A percentile compares a stretch with the other conserved stretches of the same genome.
phyloP scores from a whole-genome alignment of 2,329 filamentous ascomycete genomes.

The Nakataea oryzae region DNA sequence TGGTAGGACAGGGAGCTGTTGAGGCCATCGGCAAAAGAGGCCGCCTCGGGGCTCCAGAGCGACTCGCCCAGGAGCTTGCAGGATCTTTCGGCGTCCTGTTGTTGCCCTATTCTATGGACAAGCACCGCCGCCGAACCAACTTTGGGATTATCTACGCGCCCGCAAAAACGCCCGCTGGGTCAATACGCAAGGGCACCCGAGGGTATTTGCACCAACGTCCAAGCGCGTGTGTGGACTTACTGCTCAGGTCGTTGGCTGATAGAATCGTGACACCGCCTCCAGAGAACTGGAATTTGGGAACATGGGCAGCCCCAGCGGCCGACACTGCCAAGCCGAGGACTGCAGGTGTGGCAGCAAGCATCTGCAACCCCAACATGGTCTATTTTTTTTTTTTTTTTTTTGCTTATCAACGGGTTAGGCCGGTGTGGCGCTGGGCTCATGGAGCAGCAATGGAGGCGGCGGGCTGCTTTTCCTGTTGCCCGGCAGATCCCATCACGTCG shows the following conservation, averaged over 20 bases:
- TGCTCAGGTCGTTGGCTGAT: constrained; percentile 3
- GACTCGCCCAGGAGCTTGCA: constrained; percentile 13
- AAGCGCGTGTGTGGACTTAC: not conserved
- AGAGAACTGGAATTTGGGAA: not conserved
- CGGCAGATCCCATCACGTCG: too few relatives aligned
- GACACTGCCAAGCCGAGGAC: too few relatives aligned
- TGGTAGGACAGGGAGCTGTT: constrained; percentile 14
- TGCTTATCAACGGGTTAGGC: too few relatives aligned
- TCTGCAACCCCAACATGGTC: too few relatives aligned
- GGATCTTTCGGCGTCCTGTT: not conserved
- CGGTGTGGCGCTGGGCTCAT: too few relatives aligned
- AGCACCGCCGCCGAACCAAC: constrained; percentile 8
- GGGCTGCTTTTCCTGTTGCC: too few relatives aligned
- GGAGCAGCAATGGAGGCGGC: too few relatives aligned
- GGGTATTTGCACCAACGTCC: not conserved
- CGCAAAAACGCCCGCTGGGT: not conserved
- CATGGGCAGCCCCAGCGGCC: too few relatives aligned
- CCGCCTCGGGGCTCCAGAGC: constrained; percentile 13
- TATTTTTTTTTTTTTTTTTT: too few relatives aligned
- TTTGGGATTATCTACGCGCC: constrained; percentile 4
- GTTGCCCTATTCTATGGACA: constrained; percentile 7
- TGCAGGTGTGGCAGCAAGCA: too few relatives aligned
- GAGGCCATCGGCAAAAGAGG: constrained; percentile 11
- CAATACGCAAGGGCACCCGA: too few relatives aligned
- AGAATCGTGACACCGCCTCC: constrained; percentile 5